These are phyloP conservation scores for Suillus subalutaceus DNA, from an alignment of 768 basidiomycete genomes.

Conservation along the genomic window DNA sequence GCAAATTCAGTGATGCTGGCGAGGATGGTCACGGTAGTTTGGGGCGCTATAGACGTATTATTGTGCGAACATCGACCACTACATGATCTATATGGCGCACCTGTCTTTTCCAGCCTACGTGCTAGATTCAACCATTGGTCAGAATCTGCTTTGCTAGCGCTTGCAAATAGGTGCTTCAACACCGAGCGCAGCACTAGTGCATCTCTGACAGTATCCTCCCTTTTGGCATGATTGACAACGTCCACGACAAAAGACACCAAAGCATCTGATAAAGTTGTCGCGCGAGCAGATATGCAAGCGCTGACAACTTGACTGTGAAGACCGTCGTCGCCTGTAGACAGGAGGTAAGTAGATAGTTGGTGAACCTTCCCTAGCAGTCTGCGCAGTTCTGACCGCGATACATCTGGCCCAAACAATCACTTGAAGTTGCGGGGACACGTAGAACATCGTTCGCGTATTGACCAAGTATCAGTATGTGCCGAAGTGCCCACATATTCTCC, in stretches of 20 bases:
- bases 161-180: slow-evolving; percentile 60
- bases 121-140: slow-evolving; percentile 80
- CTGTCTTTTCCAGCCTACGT: slow-evolving; percentile 59
- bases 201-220: slow-evolving; percentile 53
- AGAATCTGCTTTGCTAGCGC: slow-evolving; percentile 62
- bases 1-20: slow-evolving; percentile 61
- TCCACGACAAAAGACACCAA: slow-evolving; percentile 35
- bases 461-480: slow-evolving; percentile 66
- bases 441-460: slow-evolving; percentile 66
- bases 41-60: slow-evolving; percentile 53
- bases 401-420: slow-evolving; percentile 47
- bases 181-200: slow-evolving; percentile 62
- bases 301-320: slow-evolving; percentile 53
- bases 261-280: slow-evolving; percentile 20
- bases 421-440: slow-evolving; percentile 50
- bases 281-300: slow-evolving; percentile 33
- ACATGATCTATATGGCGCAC: slow-evolving; percentile 42
- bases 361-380: slow-evolving; percentile 50
- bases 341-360: slow-evolving; percentile 63
- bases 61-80: slow-evolving; percentile 1
- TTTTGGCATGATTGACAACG: slow-evolving; percentile 33
- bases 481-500: slow-evolving; percentile 64
- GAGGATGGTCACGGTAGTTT: slow-evolving; percentile 68
- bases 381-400: slow-evolving; percentile 37
- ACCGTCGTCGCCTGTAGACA: slow-evolving; percentile 47